These are phyloP conservation scores for Malus hybrid DNA, from an alignment of 331 rosid genomes.

Conservation along the genomic window DNA sequence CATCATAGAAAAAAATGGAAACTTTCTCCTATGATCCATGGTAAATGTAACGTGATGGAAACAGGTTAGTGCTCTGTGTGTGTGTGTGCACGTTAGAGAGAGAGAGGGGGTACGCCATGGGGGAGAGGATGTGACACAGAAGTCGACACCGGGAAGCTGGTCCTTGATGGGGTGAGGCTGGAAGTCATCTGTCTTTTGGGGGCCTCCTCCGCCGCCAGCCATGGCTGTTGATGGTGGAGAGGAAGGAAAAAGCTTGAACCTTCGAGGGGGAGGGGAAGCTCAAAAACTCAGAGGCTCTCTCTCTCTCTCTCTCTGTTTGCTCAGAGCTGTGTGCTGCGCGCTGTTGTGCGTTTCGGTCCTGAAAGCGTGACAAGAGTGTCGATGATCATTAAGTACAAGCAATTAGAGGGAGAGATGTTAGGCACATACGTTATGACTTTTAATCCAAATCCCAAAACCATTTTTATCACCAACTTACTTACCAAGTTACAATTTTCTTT, in stretches of 20 bases:
- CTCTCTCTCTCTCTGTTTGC: background rate
- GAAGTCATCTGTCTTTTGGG: constrained; percentile 42
- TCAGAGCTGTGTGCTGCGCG: background rate
- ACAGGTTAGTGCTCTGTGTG: background rate
- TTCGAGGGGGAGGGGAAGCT: background rate
- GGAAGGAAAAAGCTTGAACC: background rate
- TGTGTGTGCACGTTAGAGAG: background rate
- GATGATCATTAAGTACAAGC: background rate
- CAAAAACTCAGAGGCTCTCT: background rate
- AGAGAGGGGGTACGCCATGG: constrained; percentile 51
- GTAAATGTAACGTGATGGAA: background rate
- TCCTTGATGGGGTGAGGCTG: constrained; percentile 75
- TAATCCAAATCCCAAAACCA: too few relatives aligned
- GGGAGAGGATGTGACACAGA: constrained; percentile 68
- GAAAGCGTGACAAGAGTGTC: background rate
- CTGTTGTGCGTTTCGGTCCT: background rate
- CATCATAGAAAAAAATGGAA: background rate
- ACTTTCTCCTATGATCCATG: background rate
- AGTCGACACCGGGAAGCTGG: constrained; percentile 75
- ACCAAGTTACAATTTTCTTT: too few relatives aligned
- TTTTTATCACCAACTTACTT: too few relatives aligned
- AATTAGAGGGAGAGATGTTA: background rate
- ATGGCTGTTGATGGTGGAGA: constrained; percentile 4
- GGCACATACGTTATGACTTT: too few relatives aligned
- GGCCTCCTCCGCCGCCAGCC: constrained; percentile 27